Percentiles rank a stretch among this genome's conserved stretches.
Conservation (phyloP, 345 rosid genomes). For the Iberis pinnata region DNA sequence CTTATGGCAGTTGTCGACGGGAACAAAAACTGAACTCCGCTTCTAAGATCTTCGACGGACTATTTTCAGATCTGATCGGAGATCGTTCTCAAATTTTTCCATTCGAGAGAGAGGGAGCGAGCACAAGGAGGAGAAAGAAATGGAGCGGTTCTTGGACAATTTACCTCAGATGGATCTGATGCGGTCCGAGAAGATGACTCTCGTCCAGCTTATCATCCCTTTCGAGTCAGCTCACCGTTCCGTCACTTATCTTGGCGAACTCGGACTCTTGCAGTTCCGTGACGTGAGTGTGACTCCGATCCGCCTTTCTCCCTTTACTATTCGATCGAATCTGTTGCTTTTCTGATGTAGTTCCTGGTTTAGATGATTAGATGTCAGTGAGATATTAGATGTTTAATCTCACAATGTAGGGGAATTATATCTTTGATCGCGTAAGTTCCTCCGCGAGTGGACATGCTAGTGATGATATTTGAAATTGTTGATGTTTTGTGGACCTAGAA, state of each 20-base stretch:
- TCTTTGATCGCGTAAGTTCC: too few relatives aligned
- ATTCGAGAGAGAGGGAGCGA: slow-evolving; percentile 24
- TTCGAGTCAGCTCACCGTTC: slow-evolving; percentile 87
- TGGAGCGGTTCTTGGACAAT: slow-evolving; percentile 59
- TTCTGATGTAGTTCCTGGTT: background rate
- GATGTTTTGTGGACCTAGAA: slow-evolving; percentile 7
- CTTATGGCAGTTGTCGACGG: slow-evolving; percentile 32
- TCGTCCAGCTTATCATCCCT: slow-evolving; percentile 91
- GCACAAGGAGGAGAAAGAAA: slow-evolving; percentile 11
- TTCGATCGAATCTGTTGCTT: slow-evolving; percentile 8
- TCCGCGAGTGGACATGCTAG: slow-evolving; percentile 12
- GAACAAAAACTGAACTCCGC: slow-evolving; percentile 32
- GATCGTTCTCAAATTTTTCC: slow-evolving; percentile 12
- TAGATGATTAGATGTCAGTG: slow-evolving; percentile 13
- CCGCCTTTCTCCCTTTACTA: slow-evolving; percentile 25
- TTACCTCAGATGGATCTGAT: slow-evolving; percentile 94
- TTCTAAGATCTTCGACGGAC: slow-evolving; percentile 28
- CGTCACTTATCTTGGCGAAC: slow-evolving; percentile 70
- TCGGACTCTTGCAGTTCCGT: slow-evolving; percentile 71
- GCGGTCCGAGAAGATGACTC: slow-evolving; percentile 94
- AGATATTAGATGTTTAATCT: slow-evolving; percentile 9
- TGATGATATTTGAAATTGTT: slow-evolving; percentile 22
- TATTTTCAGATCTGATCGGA: slow-evolving; percentile 24
- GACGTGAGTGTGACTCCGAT: slow-evolving; percentile 61
- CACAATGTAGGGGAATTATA: slow-evolving; percentile 9